phyloP scores from a whole-genome alignment of 441 rosid genomes.

The Sinapis alba region DNA sequence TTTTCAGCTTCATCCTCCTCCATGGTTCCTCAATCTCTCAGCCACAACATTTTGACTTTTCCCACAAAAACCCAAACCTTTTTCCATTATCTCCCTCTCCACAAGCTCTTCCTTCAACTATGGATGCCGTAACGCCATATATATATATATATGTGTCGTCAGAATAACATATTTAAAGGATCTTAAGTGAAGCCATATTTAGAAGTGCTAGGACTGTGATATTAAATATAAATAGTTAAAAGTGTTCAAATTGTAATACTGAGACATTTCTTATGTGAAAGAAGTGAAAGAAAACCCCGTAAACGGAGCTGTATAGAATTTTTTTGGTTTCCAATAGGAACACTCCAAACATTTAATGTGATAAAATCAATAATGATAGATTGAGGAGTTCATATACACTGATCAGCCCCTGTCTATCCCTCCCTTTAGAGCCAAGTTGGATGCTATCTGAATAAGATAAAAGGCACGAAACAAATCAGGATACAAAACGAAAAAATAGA shows the following conservation, averaged over 20 bases:
- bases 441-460: slow-evolving; percentile 56
- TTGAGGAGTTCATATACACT: slow-evolving; percentile 30
- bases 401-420: slow-evolving; percentile 58
- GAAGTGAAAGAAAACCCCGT: neutral
- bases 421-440: slow-evolving; percentile 55
- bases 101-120: no score
- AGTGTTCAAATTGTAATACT: slow-evolving; percentile 28
- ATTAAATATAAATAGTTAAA: neutral
- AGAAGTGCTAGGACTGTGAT: no score
- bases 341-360: slow-evolving; percentile 31
- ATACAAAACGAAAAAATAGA: neutral
- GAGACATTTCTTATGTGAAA: slow-evolving; percentile 27
- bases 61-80: no score
- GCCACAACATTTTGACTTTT: no score
- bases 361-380: slow-evolving; percentile 27
- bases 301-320: slow-evolving; percentile 9
- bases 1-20: no score
- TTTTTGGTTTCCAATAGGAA: slow-evolving; percentile 34
- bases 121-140: no score
- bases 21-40: no score
- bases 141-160: no score
- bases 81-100: no score
- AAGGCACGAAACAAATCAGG: slow-evolving; percentile 18
- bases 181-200: no score
- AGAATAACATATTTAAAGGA: no score